Evolutionary conservation across 805 yeast species (phyloP).

Genomic region (Isabelozyma pseudorhagii): DNA sequence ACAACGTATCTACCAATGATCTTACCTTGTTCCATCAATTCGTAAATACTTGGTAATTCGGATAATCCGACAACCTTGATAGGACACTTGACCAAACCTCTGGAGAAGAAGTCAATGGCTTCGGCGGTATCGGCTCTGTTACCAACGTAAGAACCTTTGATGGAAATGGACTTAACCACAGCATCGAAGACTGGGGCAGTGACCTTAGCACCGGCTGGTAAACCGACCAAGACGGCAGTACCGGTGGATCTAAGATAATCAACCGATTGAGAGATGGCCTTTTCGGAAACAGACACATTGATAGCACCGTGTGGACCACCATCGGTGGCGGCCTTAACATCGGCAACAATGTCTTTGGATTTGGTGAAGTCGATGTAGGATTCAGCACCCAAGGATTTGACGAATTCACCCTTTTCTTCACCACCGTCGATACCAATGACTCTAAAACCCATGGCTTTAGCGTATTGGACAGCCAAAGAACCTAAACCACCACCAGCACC

Average conservation of each 20-base stretch:
- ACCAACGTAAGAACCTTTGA: conserved; percentile 44
- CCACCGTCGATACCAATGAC: conserved; percentile 76
- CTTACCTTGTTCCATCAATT: conserved; percentile 40
- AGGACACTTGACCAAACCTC: conserved; percentile 42
- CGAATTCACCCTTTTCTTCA: conserved; percentile 59
- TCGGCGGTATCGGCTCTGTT: conserved; percentile 46
- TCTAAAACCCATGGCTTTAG: conserved; percentile 67
- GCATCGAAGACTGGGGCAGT: conserved; percentile 36
- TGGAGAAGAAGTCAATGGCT: conserved; percentile 42
- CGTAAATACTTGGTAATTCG: conserved; percentile 36
- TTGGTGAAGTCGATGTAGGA: conserved; percentile 54
- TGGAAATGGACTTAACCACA: conserved; percentile 37
- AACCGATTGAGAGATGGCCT: conserved; percentile 46
- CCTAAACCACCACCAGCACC: conserved; percentile 88
- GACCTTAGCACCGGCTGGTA: conserved; percentile 44
- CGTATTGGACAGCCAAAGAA: conserved; percentile 71
- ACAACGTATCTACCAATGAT: conserved; percentile 45
- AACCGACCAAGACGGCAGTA: conserved; percentile 43
- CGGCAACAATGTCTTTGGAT: conserved; percentile 48
- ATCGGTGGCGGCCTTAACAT: conserved; percentile 42
- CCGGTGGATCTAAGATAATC: conserved; percentile 39
- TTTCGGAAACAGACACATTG: conserved; percentile 51
- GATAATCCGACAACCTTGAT: conserved; percentile 40
- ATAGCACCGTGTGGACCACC: conserved; percentile 59
- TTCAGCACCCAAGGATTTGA: conserved; percentile 61